These are phyloP conservation scores for Trichoderma oligosporum DNA, from an alignment of 2,329 filamentous ascomycete genomes.

Conservation along the genomic window DNA sequence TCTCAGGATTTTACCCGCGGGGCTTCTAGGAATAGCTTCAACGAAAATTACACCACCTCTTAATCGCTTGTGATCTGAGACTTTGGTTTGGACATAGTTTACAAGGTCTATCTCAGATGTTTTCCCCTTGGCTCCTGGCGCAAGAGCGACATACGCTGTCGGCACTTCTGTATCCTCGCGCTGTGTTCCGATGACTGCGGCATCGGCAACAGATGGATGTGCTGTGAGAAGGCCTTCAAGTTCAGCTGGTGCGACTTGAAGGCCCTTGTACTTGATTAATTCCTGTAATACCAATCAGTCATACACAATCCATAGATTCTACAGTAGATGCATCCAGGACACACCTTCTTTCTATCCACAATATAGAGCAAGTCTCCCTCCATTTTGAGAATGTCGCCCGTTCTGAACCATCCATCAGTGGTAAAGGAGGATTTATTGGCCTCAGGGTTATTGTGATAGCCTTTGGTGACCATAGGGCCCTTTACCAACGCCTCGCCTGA, in stretches of 20 bases:
- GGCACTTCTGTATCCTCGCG: constrained; percentile 46
- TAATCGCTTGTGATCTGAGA: constrained; percentile 59
- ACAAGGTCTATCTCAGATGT: constrained; percentile 28
- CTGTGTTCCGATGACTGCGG: constrained; percentile 58
- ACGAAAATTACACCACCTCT: constrained; percentile 66
- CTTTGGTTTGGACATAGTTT: constrained; percentile 27
- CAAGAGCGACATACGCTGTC: constrained; percentile 38
- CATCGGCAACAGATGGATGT: constrained; percentile 48
- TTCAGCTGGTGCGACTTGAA: constrained; percentile 65
- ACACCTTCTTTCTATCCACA: constrained; percentile 70
- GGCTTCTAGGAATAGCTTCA: constrained; percentile 64
- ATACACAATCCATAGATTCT: neutral
- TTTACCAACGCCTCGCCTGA: constrained; percentile 64
- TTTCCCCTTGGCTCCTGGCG: constrained; percentile 24
- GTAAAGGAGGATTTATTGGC: constrained; percentile 60
- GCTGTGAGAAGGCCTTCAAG: constrained; percentile 48
- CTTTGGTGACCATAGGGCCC: constrained; percentile 68
- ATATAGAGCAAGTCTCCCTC: constrained; percentile 70
- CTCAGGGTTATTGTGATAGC: constrained; percentile 65
- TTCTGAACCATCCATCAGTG: constrained; percentile 64
- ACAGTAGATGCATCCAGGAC: neutral
- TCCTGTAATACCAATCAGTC: constrained; percentile 43
- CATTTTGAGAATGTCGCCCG: constrained; percentile 72
- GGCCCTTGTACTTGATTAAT: constrained; percentile 54
- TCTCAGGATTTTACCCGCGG: constrained; percentile 47